Evolutionary conservation across 2,329 filamentous ascomycete genomes (phyloP), one percentile per base, ranked within the genome.

Genomic region (Ustulina deusta): DNA sequence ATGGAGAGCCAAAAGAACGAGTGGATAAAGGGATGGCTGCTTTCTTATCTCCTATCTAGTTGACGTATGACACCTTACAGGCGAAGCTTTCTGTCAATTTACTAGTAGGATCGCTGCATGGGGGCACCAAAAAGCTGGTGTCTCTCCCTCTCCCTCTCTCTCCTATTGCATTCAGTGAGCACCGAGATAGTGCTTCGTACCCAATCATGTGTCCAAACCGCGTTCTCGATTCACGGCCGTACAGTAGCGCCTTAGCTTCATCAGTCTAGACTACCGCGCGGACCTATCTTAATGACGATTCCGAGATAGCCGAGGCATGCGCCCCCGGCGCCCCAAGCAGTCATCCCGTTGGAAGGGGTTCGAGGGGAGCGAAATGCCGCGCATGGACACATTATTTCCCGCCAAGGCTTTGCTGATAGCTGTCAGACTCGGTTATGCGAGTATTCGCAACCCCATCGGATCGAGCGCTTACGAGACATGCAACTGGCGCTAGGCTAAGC

Each of bases 241-340:
- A 65, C 68, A 65, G 58, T 70, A 70, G 68, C 68, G 68, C 27
- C 52, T 32, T 65, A 59, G 48, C 58, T 40, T 57, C 38, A 22
- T 60, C 58, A 59, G 61, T 65, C 68, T 70, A 55, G 68, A 59
- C 61, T 65, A 48, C 52, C 52, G 61, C 44, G 51, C 54, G 61
- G 46, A 34, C 25, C n/a, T 22, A 48, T 54, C 38, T 63, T 65
- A 46, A 69, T 38, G 32, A 25, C 32, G 42, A 58, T 51, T 51
- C 69, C 69, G 69, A 66, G 56, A 60, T 66, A 61, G 57, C 69
- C 69, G 69, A 52, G 48, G 52, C 54, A 62, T 55, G 54, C 63
- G 69, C 66, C 48, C 38, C 59, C 65, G 63, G 66, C 69, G 69
- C 60, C 44, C n/a, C 69, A 59, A 61, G 60, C 57, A 64, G 57